Base-by-base conservation (phyloP, 2,329 filamentous ascomycete species). In the Trichoderma asperellum region DNA sequence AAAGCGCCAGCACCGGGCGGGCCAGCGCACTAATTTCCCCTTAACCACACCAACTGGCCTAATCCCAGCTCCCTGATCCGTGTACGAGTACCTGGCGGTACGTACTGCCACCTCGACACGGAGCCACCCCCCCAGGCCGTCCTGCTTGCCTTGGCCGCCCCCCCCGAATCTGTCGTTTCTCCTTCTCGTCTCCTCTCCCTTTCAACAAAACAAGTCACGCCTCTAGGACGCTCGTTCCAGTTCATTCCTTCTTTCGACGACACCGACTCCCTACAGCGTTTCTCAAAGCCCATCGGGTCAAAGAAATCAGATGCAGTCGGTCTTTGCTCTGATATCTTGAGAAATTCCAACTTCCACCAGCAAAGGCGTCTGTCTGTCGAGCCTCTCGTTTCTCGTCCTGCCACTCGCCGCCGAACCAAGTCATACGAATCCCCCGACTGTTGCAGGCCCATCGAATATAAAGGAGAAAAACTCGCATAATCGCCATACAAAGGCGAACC, bases 191-290 rank as follows among this genome's bases (percentile, higher is more conserved):
- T 68, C 66, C 56, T 71, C 61, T 75, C 77, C 79, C 79, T 79
- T 81, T 79, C 78, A 80, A 79, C 78, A 80, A 80, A 79, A 79
- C 77, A 78, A 78, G 75, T 75, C 78, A 75, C 77, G 79, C 77
- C 76, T 77, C 78, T 76, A 70, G 59, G 75, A 71, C 76, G 72
- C 77, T 80, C 78, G 78, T 81, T 81, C 78, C 79, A 81, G 79
- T 81, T 79, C 74, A 76, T 80, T 79, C 72, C 79, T 79, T 77
- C 76, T 62, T 47, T 56, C 63, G 68, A 70, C 63, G 63, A 68
- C 56, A 64, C 58, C 57, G 58, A 63, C 43, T 70, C 71, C 68
- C 63, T 58, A 57, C 70, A 70, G 68, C 68, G 47, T 59, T 58
- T 56, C 49, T 62, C 68, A 68, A 61, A 60, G 63, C 68, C 68